These are phyloP conservation scores for Dactylellina sp. DNA, from an alignment of 2,329 filamentous ascomycete genomes.

Conservation along the genomic window DNA sequence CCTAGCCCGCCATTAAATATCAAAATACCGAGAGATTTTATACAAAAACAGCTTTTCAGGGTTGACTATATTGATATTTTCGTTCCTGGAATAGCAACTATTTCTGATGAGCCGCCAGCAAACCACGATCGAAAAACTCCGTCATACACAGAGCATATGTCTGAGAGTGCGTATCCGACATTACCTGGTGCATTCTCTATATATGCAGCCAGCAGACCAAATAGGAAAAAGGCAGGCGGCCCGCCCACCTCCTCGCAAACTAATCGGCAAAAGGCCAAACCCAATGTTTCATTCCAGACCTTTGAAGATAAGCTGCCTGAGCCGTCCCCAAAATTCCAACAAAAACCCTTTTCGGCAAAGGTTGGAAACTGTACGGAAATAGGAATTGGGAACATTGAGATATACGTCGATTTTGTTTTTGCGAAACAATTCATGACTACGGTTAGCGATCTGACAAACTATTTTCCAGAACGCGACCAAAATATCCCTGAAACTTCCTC, in stretches of 20 bases:
- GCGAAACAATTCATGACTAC: slow-evolving; percentile 26
- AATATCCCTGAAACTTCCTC: neutral
- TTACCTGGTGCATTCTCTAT: slow-evolving; percentile 74
- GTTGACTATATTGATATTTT: slow-evolving; percentile 63
- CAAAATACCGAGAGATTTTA: slow-evolving; percentile 47
- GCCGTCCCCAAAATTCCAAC: neutral
- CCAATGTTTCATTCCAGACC: slow-evolving; percentile 43
- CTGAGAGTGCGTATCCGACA: slow-evolving; percentile 69
- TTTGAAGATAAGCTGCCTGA: neutral
- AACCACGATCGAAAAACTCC: neutral
- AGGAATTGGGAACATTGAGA: slow-evolving; percentile 31
- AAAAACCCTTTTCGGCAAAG: neutral
- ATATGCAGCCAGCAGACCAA: slow-evolving; percentile 61
- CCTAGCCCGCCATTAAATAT: neutral
- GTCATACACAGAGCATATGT: slow-evolving; percentile 57
- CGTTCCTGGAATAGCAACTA: slow-evolving; percentile 58
- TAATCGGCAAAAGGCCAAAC: slow-evolving; percentile 36
- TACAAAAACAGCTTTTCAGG: slow-evolving; percentile 62
- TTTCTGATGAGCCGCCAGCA: neutral
- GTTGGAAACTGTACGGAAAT: slow-evolving; percentile 15
- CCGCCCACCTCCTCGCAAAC: slow-evolving; percentile 49
- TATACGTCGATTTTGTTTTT: slow-evolving; percentile 27
- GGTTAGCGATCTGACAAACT: neutral
- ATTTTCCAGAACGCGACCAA: neutral
- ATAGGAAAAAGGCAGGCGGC: slow-evolving; percentile 15